phyloP scores from a whole-genome alignment of 1,284 basidiomycete genomes.

The Cutaneotrichosporon sp. region DNA sequence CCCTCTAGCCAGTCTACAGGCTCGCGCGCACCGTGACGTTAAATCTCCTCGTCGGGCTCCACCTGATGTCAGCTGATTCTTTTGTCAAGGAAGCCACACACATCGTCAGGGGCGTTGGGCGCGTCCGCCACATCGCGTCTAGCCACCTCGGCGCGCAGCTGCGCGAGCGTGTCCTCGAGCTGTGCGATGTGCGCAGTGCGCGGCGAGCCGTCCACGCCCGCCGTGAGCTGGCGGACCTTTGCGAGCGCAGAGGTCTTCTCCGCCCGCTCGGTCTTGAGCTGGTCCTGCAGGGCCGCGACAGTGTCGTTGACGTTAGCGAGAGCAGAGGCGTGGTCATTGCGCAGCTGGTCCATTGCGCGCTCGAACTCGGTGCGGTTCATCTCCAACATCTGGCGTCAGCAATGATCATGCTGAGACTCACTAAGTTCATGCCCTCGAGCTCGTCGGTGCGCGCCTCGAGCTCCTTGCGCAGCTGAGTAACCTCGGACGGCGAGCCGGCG shows the following conservation, averaged over 20 bases:
- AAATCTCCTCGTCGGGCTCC: slow-evolving; percentile 12
- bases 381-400: slow-evolving; percentile 38
- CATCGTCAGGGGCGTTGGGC: slow-evolving; percentile 13
- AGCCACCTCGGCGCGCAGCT: slow-evolving; percentile 18
- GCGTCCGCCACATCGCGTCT: slow-evolving; percentile 9
- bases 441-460: slow-evolving; percentile 37
- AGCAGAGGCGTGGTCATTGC: slow-evolving; percentile 11
- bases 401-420: no score
- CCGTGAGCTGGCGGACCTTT: slow-evolving; percentile 8
- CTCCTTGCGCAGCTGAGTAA: slow-evolving; percentile 26
- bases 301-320: slow-evolving; percentile 4
- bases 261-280: slow-evolving; percentile 7
- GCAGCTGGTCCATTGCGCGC: slow-evolving; percentile 23
- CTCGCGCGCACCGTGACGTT: slow-evolving; percentile 14
- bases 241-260: slow-evolving; percentile 16
- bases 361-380: slow-evolving; percentile 48
- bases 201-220: slow-evolving; percentile 2
- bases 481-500: background rate
- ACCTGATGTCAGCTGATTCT: slow-evolving; percentile 4
- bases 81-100: slow-evolving; percentile 5
- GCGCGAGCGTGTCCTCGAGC: slow-evolving; percentile 15
- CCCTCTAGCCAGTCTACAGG: slow-evolving; percentile 13
- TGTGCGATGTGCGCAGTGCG: slow-evolving; percentile 7
- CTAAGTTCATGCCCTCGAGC: slow-evolving; percentile 39
- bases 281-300: slow-evolving; percentile 10